Evolutionary conservation across 2,329 filamentous ascomycete species (phyloP), one percentile per base, ranked within the genome.

Genomic region (Aureobasidium vineae): DNA sequence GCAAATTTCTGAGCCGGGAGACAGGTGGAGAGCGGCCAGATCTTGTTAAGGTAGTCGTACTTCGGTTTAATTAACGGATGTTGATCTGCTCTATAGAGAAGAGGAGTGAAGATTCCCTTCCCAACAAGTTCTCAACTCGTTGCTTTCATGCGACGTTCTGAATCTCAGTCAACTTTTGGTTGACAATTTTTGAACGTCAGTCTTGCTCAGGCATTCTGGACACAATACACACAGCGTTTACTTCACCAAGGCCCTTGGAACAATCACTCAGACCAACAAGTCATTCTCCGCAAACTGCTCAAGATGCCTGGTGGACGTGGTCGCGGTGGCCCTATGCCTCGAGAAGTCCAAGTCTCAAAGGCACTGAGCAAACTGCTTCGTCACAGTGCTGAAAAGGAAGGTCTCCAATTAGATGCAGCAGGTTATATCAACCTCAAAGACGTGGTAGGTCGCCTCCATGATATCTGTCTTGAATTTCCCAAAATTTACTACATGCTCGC

Each of bases 381-480:
- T 31, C 87, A 90, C 75, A 84, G 84, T 1, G 87, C 87, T 0
- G 80, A 82, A 67, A 80, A 82, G 65, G 86, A 89, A 75, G 83
- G 84, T 1, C 75, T 90, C 65, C 80, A 80, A 70, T 79, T 89
- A 69, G 82, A 84, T 66, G 77, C 78, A 23, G 83, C 85, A 41
- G 87, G 87, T 16, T 90, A 86, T 74, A 82, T 85, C 28, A 85
- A 82, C 70, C 82, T 88, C 36, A 77, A 79, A 36, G 85, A 88
- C 69, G 79, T 87, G 70, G 84, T 86, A 76, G 71, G 83, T 78
- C 23, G 40, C 11, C 4, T 23, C 21, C 21, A 49, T 23, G 26
- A 16, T 33, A 13, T 57, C 19, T 16, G 28, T 13, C 40, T n/a
- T 40, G 2, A 7, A 2, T 10, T 40, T 23, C 26, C 16, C 2